Evolutionary conservation across 805 yeast genomes (phyloP).

Genomic region (Starmerella kuoi): DNA sequence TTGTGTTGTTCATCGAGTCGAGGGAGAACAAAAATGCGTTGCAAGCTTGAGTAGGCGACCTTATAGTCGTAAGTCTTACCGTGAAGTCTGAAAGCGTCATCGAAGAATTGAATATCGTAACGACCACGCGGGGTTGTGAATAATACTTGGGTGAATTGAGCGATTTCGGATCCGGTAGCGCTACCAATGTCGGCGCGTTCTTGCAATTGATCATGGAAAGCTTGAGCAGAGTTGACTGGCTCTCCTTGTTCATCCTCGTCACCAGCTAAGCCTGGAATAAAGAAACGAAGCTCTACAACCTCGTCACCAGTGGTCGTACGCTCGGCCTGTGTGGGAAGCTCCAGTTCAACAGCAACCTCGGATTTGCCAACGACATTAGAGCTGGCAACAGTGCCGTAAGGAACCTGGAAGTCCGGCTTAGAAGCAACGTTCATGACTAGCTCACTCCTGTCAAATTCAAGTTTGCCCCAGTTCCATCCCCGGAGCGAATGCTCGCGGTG

Average conservation of each 20-base stretch:
- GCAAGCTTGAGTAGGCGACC: conserved; percentile 78
- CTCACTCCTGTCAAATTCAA: conserved; percentile 86
- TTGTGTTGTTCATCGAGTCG: conserved; percentile 90
- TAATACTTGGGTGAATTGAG: conserved; percentile 77
- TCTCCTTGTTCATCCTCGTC: conserved; percentile 35
- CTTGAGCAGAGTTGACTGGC: conserved; percentile 62
- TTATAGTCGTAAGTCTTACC: conserved; percentile 98
- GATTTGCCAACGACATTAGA: conserved; percentile 82
- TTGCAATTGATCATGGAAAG: conserved; percentile 79
- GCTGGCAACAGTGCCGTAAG: conserved; percentile 67
- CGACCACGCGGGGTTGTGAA: conserved; percentile 98
- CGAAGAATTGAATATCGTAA: conserved; percentile 90
- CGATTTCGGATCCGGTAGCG: conserved; percentile 88
- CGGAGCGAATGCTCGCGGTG: conserved; percentile 81
- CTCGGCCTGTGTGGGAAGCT: conserved; percentile 40
- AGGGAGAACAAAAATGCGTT: conserved; percentile 82
- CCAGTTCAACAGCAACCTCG: conserved; percentile 86
- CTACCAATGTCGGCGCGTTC: conserved; percentile 91
- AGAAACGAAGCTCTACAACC: conserved; percentile 85
- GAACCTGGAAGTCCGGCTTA: conserved; percentile 83
- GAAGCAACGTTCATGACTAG: conserved; percentile 74
- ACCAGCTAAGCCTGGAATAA: conserved; percentile 71
- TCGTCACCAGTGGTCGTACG: conserved; percentile 74
- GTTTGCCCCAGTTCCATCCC: conserved; percentile 99
- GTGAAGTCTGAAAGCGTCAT: conserved; percentile 72